Evolutionary conservation across 73 alveolate genomes (phyloP), one percentile per base, ranked within the genome.

Genomic region (Paramecium biaurelia): DNA sequence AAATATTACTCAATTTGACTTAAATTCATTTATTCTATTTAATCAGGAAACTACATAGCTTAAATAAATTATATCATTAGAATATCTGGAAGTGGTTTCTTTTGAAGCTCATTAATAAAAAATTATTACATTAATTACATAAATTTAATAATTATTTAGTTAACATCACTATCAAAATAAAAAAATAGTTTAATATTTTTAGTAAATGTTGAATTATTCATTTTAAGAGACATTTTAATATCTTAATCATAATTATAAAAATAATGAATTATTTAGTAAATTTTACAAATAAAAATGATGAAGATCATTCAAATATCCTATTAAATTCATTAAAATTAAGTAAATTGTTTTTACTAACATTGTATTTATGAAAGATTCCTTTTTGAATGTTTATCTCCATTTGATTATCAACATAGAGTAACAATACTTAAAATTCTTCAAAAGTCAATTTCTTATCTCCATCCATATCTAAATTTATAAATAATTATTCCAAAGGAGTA

Each of bases 21-120:
- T 26, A 63, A 12, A 26, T 63, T 63, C 30, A 63, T 12, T 30
- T 23, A 32, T 14, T 63, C 84, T 7, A 63, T 63, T 9, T 63
- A 24, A 5, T 63, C 41, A 30, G 28, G 20, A 63, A 63, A 63
- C 49, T 30, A 63, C 0, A 9, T 6, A 9, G 84, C 8, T 63
- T 63, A 32, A 23, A 63, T 30, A 32, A 30, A 26, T 26, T 30
- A 26, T 11, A 63, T 63, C 41, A 32, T 32, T 12, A 12, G 9
- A 26, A 26, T 63, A 23, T 63, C 84, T 23, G 84, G 84, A 63
- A 63, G 41, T 32, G 45, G 41, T 63, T 32, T 63, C 45, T 63
- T 63, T 63, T 63, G 84, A 63, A 63, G 84, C 26, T 63, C 84
- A 63, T 63, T 63, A 15, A 63, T 63, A 63, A 63, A 63, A 32